phyloP scores from a whole-genome alignment of 2,329 filamentous ascomycete species.

The Phoma sp. region DNA sequence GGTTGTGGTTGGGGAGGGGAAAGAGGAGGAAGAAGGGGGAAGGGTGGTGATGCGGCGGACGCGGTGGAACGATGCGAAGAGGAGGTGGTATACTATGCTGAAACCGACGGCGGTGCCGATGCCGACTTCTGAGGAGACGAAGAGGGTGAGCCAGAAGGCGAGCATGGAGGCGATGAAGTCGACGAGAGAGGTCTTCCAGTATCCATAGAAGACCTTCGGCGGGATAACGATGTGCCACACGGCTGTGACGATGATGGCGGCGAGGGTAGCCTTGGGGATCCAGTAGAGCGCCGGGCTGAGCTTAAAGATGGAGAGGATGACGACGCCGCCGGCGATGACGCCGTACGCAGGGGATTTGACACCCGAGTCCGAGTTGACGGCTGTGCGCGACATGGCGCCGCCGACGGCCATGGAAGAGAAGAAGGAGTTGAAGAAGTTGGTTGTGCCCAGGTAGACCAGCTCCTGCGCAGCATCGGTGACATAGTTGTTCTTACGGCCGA shows the following conservation, averaged over 20 bases:
- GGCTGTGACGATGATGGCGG: slow-evolving; percentile 72
- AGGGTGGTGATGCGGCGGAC: slow-evolving; percentile 35
- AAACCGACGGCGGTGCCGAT: slow-evolving; percentile 65
- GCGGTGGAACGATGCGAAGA: slow-evolving; percentile 64
- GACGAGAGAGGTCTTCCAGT: slow-evolving; percentile 70
- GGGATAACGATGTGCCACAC: slow-evolving; percentile 68
- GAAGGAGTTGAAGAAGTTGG: slow-evolving; percentile 70
- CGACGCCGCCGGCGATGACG: slow-evolving; percentile 66
- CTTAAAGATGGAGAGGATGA: slow-evolving; percentile 68
- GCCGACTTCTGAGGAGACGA: slow-evolving; percentile 66
- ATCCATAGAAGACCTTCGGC: slow-evolving; percentile 66
- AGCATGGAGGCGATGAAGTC: slow-evolving; percentile 71
- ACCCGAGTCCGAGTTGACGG: slow-evolving; percentile 70
- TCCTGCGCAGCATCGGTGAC: slow-evolving; percentile 70
- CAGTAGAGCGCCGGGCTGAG: slow-evolving; percentile 69
- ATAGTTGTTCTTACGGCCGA: slow-evolving; percentile 68
- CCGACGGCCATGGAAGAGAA: slow-evolving; percentile 71
- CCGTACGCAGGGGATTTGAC: slow-evolving; percentile 69
- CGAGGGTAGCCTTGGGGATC: slow-evolving; percentile 71
- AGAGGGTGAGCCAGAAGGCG: slow-evolving; percentile 70
- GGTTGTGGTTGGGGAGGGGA: slow-evolving; percentile 6
- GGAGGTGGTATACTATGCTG: slow-evolving; percentile 60
- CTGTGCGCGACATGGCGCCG: slow-evolving; percentile 72
- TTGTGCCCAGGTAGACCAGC: slow-evolving; percentile 67
- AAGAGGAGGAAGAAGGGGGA: slow-evolving; percentile 19